These are phyloP conservation scores for Calonectria montana DNA, from an alignment of 2,329 filamentous ascomycete species.

Conservation along the genomic window DNA sequence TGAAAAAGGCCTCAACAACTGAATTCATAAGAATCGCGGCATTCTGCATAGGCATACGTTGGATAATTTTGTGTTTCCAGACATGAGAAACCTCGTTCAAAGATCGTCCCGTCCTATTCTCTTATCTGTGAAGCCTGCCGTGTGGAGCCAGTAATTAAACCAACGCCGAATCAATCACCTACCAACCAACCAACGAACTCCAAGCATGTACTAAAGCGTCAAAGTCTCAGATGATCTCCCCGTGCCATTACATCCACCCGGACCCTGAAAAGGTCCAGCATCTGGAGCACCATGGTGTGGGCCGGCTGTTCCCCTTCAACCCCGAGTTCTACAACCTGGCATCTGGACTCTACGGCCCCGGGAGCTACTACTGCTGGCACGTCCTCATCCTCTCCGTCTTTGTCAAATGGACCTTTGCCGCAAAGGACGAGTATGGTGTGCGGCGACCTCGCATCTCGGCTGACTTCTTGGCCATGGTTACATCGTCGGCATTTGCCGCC, in stretches of 20 bases:
- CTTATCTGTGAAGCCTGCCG: too few species aligned
- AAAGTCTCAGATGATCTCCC: conserved; percentile 6
- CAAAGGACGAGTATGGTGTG: neutral
- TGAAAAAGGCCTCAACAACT: neutral
- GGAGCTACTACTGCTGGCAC: conserved; percentile 14
- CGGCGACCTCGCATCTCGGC: conserved; percentile 1
- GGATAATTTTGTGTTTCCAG: neutral
- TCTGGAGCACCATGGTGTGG: neutral
- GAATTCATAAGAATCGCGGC: neutral
- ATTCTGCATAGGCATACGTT: too few species aligned
- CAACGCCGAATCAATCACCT: neutral
- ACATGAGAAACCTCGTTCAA: neutral
- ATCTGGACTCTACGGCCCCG: conserved; percentile 16
- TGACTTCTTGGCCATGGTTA: conserved; percentile 11
- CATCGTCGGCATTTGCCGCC: conserved; percentile 14
- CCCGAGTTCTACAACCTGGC: conserved; percentile 17
- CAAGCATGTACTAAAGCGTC: neutral
- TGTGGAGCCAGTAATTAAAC: neutral
- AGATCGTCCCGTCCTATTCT: too few species aligned
- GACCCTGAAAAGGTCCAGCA: conserved; percentile 1
- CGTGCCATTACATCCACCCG: conserved; percentile 21
- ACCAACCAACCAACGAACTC: neutral
- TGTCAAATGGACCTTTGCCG: neutral
- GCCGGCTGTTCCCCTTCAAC: conserved; percentile 18
- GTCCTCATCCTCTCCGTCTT: conserved; percentile 4